These are phyloP conservation scores for Penicillium brasilianum DNA, from an alignment of 2,329 filamentous ascomycete species.

Conservation along the genomic window DNA sequence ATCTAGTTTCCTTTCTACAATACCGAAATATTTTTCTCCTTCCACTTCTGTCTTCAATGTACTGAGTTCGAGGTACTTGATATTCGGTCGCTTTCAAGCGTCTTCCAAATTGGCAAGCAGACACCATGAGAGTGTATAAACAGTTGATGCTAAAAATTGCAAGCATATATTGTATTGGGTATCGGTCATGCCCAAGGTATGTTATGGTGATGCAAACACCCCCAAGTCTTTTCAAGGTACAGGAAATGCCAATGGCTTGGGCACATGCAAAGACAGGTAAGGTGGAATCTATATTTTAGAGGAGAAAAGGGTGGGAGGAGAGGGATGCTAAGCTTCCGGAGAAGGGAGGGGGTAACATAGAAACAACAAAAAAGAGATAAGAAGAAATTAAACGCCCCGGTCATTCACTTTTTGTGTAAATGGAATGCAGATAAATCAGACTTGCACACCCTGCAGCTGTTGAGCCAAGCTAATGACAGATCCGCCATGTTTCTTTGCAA, in stretches of 20 bases:
- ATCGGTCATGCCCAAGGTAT: constrained; percentile 10
- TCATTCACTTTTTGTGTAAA: constrained; percentile 7
- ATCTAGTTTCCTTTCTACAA: constrained; percentile 19
- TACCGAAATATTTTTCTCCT: background rate
- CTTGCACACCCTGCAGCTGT: constrained; percentile 32
- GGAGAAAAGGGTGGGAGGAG: background rate
- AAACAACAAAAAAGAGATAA: background rate
- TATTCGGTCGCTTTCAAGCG: background rate
- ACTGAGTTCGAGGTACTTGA: background rate
- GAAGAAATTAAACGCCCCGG: background rate
- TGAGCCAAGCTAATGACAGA: constrained; percentile 27
- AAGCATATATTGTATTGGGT: constrained; percentile 19
- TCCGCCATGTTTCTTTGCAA: constrained; percentile 30
- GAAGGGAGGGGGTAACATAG: background rate
- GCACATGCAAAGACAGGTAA: background rate
- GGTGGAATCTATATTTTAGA: constrained; percentile 6
- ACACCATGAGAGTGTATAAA: background rate
- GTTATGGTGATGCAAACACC: background rate
- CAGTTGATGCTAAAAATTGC: background rate
- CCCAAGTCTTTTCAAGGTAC: background rate
- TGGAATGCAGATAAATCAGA: constrained; percentile 18
- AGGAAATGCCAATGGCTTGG: background rate
- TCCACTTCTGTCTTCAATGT: background rate
- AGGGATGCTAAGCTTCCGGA: background rate
- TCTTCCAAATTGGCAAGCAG: background rate